Base-by-base conservation (phyloP, 2,329 filamentous ascomycete genomes). In the Pseudogymnoascus sp. region DNA sequence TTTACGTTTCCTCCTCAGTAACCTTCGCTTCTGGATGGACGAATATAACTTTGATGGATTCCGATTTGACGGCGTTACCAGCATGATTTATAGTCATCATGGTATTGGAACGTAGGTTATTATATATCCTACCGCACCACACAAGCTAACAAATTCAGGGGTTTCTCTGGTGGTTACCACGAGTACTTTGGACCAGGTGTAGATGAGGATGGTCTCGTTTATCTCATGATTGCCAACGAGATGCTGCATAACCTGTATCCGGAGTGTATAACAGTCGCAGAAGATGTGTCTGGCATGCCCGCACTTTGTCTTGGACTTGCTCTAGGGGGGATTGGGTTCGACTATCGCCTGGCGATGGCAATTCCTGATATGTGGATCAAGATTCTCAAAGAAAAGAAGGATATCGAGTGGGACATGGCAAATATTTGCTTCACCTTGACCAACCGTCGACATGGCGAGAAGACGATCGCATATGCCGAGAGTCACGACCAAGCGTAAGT, bases 331-430 rank as follows among this genome's bases (percentile, higher is more conserved):
- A 86, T 97, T 68, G 94, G 94, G 25, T 99, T 99, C 73, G 94
- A 99, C 77, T 99, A 99, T 76, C 86, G 94, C 68, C 84, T 99
- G 33, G 92, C 92, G 62, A 99, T 99, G 94, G 94, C 94, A 4
- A 87, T 99, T 66, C 94, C 94, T 3, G 94, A 99, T 75, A 90
- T 99, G 85, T 99, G 95, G 86, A 99, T 99, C 82, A 99, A 99
- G 78, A 91, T 95, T 72, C 76, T 97, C 65, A 99, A 99, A 76
- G 94, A 99, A 77, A 86, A 91, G 74, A 83, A 89, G 71, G 94
- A 99, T 70, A 83, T 70, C 58, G 81, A 91, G 66, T 99, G 94
- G 94, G 90, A 97, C 70, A 89, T 99, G 75, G 86, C 84, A 63
- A 87, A 83, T 68, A 89, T 99, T 60, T 87, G 86, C 73, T 92